Evolutionary conservation across 1,139 yeast genomes (phyloP).

Genomic region (Yamadazyma kanchanaburiensis): DNA sequence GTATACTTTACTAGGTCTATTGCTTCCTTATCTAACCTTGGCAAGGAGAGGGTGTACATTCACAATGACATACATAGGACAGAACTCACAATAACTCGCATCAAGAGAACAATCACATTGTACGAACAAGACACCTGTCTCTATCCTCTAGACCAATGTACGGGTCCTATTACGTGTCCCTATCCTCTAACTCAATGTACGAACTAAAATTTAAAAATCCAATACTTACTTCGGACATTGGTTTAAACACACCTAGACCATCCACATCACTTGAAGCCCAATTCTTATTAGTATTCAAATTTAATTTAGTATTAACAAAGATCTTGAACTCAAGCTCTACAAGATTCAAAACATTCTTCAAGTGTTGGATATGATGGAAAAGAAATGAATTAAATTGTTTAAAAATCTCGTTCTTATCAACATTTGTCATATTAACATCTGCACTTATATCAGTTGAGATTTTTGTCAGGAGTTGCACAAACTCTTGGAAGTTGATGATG

Average conservation of each 20-base stretch:
- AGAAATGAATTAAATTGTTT: conserved; percentile 29
- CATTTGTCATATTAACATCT: conserved; percentile 16
- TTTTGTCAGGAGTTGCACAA: conserved; percentile 11
- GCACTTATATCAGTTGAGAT: conserved; percentile 4
- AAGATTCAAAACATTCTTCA: conserved; percentile 9
- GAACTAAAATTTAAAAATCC: conserved; percentile 32
- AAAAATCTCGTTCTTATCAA: conserved; percentile 33
- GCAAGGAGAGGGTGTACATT: too few species aligned
- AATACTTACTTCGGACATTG: conserved; percentile 34
- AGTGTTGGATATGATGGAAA: conserved; percentile 29
- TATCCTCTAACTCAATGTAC: conserved; percentile 25
- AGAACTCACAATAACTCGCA: too few species aligned
- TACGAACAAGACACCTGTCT: too few species aligned
- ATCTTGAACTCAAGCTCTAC: conserved; percentile 9
- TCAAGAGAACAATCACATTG: too few species aligned
- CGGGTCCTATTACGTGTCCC: too few species aligned
- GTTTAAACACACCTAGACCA: too few species aligned
- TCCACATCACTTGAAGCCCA: conserved; percentile 13
- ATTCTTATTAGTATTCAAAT: conserved; percentile 5
- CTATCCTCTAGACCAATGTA: too few species aligned
- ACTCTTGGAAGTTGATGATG: conserved; percentile 25
- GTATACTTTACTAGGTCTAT: too few species aligned
- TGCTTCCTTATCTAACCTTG: too few species aligned
- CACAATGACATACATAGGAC: too few species aligned
- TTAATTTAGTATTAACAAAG: conserved; percentile 6